Base-by-base conservation (phyloP, 1,284 basidiomycete species). In the Rhodofomes roseus region DNA sequence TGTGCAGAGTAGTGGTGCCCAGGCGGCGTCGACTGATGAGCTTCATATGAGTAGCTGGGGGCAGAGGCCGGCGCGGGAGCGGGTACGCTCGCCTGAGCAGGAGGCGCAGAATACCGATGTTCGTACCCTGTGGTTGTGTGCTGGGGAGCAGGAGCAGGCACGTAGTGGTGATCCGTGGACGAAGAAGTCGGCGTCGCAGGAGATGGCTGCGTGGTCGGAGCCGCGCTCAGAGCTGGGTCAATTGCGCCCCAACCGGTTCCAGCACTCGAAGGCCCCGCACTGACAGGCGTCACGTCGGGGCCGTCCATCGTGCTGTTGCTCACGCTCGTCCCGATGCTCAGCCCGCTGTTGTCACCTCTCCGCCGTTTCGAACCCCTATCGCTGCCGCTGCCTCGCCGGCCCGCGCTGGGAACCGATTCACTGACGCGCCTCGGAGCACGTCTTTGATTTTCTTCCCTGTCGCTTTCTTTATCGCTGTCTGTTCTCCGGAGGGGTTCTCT, bases 161-260 rank as follows among this genome's bases (percentile, higher is more conserved):
- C 50, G 48, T 62, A 58, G 36, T 61, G 60, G 22, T 60, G 50
- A 4, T 57, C 59, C 6, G 50, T 31, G 14, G 54, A 44, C 39
- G 54, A 36, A 14, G 55, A 29, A n/a, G 51, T 44, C 20, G 59
- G 50, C 39, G 55, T 34, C 11, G 59, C n/a, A 23, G 51, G 40
- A 8, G 57, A 34, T n/a, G 56, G 44, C 27, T 63, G 61, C 18
- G 62, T 44, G 27, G 60, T 64, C 14, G 68, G 48, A 39, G 62
- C 62, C 1, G 63, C 61, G 14, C 60, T 60, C 2, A 71, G 65
- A 25, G 69, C 60, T 29, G 71, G 69, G 59, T 71, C 70, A 12
- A 71, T 66, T 18, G 66, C 52, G 5, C 62, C 59, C 68, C 69
- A 70, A 9, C 55, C 59, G 0, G 61, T 62, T 14, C 58, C 60